phyloP scores from a whole-genome alignment of 2,329 filamentous ascomycete species.

The Thermomyces lanuginosus region DNA sequence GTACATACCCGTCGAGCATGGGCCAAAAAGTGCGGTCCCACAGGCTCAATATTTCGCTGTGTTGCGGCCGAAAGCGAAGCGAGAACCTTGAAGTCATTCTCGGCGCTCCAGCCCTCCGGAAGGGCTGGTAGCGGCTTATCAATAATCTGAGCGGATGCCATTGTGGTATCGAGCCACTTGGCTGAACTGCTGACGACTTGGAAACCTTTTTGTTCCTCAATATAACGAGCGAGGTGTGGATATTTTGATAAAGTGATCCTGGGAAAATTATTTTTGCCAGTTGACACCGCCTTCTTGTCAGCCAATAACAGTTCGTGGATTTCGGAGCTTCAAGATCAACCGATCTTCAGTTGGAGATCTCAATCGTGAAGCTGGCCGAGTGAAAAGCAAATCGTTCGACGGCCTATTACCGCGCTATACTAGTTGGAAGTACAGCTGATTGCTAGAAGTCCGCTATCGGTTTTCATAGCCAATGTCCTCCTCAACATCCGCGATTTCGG shows the following conservation, averaged over 20 bases:
- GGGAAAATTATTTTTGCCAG: constrained; percentile 18
- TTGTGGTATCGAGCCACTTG: constrained; percentile 2
- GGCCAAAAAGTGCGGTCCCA: constrained; percentile 93
- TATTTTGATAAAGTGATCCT: constrained; percentile 3
- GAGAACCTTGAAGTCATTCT: constrained; percentile 82
- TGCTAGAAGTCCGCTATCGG: too few relatives aligned
- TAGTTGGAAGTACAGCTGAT: too few relatives aligned
- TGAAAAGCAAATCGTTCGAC: too few relatives aligned
- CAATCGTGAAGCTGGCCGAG: too few relatives aligned
- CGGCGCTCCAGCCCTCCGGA: constrained; percentile 59
- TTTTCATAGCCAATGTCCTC: too few relatives aligned
- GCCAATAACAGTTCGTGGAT: constrained; percentile 15
- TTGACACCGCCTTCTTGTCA: constrained; percentile 9
- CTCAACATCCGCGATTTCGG: constrained; percentile 45
- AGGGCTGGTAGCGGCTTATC: constrained; percentile 50
- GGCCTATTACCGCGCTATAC: too few relatives aligned
- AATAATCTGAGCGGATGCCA: constrained; percentile 5
- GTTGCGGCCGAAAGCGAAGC: constrained; percentile 60
- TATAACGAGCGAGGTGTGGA: constrained; percentile 2
- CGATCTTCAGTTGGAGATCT: too few relatives aligned
- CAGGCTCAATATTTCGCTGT: constrained; percentile 82
- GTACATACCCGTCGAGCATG: constrained; percentile 70
- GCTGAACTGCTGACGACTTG: too few relatives aligned
- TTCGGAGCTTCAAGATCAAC: too few relatives aligned
- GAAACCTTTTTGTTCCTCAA: too few relatives aligned